Evolutionary conservation across 768 basidiomycete genomes (phyloP).

Genomic region (Tulasnella sp.): DNA sequence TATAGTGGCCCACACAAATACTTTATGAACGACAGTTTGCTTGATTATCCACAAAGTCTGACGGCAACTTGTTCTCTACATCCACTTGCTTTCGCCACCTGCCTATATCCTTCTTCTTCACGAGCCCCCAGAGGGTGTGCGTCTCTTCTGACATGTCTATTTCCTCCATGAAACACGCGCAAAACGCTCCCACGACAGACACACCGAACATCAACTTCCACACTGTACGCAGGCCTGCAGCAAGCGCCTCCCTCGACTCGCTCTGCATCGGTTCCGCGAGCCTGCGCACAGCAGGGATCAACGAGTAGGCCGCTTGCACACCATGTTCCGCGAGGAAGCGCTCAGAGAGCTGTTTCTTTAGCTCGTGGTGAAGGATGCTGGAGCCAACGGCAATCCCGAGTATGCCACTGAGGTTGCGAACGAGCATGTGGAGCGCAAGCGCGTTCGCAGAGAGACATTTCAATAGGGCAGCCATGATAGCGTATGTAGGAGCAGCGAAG

Average conservation of each 20-base stretch:
- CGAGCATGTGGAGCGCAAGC: conserved; percentile 20
- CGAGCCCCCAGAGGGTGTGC: conserved; percentile 28
- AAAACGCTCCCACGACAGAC: conserved; percentile 29
- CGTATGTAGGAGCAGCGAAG: conserved; percentile 21
- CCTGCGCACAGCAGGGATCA: conserved; percentile 18
- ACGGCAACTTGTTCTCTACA: no score
- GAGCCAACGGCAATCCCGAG: conserved; percentile 24
- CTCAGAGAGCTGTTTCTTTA: conserved; percentile 33
- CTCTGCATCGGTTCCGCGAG: conserved; percentile 14
- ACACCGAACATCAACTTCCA: conserved; percentile 33
- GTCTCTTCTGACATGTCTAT: conserved; percentile 26
- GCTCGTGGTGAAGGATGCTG: conserved; percentile 42
- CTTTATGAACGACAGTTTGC: no score
- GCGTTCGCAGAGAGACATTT: conserved; percentile 16
- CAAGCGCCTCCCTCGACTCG: conserved; percentile 20
- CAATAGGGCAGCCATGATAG: conserved; percentile 24
- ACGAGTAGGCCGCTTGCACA: conserved; percentile 20
- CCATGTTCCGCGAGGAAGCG: conserved; percentile 27
- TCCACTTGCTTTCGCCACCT: no score
- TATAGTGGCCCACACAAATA: no score
- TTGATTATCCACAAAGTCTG: no score
- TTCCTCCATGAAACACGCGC: conserved; percentile 29
- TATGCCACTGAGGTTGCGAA: conserved; percentile 23
- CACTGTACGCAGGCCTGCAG: conserved; percentile 14
- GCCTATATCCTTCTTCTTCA: conserved; percentile 23